These are phyloP conservation scores for Candida chilensis DNA, from an alignment of 805 yeast species.

Conservation along the genomic window DNA sequence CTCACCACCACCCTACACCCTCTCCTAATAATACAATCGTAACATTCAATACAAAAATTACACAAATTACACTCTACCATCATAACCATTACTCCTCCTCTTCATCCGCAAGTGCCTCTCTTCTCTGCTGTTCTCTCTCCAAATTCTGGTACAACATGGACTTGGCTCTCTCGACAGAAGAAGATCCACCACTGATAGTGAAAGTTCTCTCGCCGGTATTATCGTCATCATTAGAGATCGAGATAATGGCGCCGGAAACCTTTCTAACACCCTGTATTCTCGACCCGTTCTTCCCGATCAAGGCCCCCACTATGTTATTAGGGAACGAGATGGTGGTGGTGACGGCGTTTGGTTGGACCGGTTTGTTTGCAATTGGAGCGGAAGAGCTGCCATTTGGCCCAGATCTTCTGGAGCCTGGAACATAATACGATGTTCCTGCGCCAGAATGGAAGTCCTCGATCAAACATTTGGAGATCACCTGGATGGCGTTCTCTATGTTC, in stretches of 20 bases:
- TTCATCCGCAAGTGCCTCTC: slow-evolving; percentile 11
- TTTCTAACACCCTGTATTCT: slow-evolving; percentile 82
- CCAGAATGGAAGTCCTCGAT: slow-evolving; percentile 67
- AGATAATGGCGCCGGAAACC: slow-evolving; percentile 68
- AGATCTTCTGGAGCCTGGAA: slow-evolving; percentile 26
- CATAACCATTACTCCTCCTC: no score
- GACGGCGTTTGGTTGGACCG: slow-evolving; percentile 6
- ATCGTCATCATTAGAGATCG: slow-evolving; percentile 62
- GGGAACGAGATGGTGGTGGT: slow-evolving; percentile 52
- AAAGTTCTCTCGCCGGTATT: slow-evolving; percentile 59
- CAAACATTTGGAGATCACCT: slow-evolving; percentile 58
- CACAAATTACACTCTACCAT: no score
- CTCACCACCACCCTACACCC: no score
- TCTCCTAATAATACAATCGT: no score
- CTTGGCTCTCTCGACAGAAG: slow-evolving; percentile 50
- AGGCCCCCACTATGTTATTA: slow-evolving; percentile 78
- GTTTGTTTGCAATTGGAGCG: background rate
- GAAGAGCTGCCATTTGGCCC: background rate
- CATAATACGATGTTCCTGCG: slow-evolving; percentile 55
- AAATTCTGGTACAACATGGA: slow-evolving; percentile 46
- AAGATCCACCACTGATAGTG: slow-evolving; percentile 55
- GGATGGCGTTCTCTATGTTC: slow-evolving; percentile 46
- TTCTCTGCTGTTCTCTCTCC: slow-evolving; percentile 49
- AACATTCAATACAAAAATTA: no score
- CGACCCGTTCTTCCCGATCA: slow-evolving; percentile 79